A percentile compares a stretch with the other conserved stretches of the same genome.
phyloP scores from a whole-genome alignment of 2,329 filamentous ascomycete genomes.

The Stachybotrys chlorohalonatus region DNA sequence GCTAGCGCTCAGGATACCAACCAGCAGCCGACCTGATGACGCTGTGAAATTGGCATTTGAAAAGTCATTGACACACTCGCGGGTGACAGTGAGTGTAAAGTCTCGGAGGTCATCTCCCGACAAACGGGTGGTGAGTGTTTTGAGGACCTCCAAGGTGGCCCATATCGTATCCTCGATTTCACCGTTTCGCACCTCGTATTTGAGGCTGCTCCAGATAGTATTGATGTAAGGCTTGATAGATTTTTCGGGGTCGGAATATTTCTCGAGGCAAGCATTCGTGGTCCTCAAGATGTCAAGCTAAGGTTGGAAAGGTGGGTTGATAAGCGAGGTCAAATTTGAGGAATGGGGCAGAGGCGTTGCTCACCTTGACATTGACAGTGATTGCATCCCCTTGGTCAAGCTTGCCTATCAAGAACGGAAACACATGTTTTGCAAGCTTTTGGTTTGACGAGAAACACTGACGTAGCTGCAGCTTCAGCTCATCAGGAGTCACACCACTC shows the following conservation, averaged over 20 bases:
- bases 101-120: constrained; percentile 32
- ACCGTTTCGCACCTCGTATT: constrained; percentile 54
- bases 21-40: constrained; percentile 41
- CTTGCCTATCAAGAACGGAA: constrained; percentile 47
- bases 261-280: constrained; percentile 41
- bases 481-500: constrained; percentile 44
- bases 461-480: constrained; percentile 44
- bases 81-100: constrained; percentile 39
- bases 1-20: constrained; percentile 40
- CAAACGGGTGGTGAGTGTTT: constrained; percentile 36
- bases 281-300: constrained; percentile 48
- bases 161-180: constrained; percentile 49
- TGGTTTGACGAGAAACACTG: constrained; percentile 44
- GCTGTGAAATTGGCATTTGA: constrained; percentile 43
- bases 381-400: constrained; percentile 50
- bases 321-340: not conserved
- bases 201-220: constrained; percentile 50
- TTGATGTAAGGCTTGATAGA: constrained; percentile 39
- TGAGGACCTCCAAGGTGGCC: constrained; percentile 45
- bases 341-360: not conserved
- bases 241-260: constrained; percentile 36
- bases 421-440: constrained; percentile 32
- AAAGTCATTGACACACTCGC: constrained; percentile 45
- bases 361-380: constrained; percentile 48
- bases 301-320: not conserved